Percentiles rank a stretch among this genome's conserved stretches.
Evolutionary conservation across 2,329 filamentous ascomycete species (phyloP).

Genomic region (Incumbomyces lentus): DNA sequence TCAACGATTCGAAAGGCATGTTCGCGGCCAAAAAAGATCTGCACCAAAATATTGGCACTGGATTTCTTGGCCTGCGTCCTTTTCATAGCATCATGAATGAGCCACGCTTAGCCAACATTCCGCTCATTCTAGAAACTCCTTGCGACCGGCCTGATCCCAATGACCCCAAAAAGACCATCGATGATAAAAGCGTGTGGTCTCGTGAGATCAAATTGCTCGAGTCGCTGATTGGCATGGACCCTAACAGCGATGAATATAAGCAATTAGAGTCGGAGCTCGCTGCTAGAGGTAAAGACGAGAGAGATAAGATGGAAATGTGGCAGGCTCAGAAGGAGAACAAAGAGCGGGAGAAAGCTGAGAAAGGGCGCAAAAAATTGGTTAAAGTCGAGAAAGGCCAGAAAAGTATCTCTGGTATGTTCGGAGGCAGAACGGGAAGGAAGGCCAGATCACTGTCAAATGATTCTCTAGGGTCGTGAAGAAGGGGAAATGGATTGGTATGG

Average conservation of each 20-base stretch:
- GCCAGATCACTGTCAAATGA: too few species aligned
- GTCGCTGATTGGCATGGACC: slow-evolving; percentile 72
- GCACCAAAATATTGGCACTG: slow-evolving; percentile 92
- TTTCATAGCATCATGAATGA: slow-evolving; percentile 91
- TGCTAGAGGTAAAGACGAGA: slow-evolving; percentile 57
- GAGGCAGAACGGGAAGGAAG: slow-evolving; percentile 26
- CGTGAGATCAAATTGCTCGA: slow-evolving; percentile 86
- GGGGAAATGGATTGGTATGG: too few species aligned
- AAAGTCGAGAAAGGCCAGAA: slow-evolving; percentile 38
- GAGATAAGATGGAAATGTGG: slow-evolving; percentile 66
- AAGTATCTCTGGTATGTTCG: slow-evolving; percentile 25
- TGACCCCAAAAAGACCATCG: slow-evolving; percentile 27
- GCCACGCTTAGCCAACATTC: slow-evolving; percentile 61
- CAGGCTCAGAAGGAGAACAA: slow-evolving; percentile 64
- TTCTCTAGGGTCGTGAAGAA: too few species aligned
- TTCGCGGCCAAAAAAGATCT: slow-evolving; percentile 72
- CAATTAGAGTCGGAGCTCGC: slow-evolving; percentile 55
- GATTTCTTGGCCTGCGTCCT: slow-evolving; percentile 78
- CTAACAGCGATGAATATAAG: slow-evolving; percentile 62
- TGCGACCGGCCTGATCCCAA: slow-evolving; percentile 56
- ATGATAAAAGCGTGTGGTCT: slow-evolving; percentile 80
- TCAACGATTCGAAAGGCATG: slow-evolving; percentile 94
- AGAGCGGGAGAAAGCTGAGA: slow-evolving; percentile 43
- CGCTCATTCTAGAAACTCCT: slow-evolving; percentile 94
- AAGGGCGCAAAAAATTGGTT: slow-evolving; percentile 54